Conservation (phyloP, 75 land plant genomes). For the Cupressus sempervirens region DNA sequence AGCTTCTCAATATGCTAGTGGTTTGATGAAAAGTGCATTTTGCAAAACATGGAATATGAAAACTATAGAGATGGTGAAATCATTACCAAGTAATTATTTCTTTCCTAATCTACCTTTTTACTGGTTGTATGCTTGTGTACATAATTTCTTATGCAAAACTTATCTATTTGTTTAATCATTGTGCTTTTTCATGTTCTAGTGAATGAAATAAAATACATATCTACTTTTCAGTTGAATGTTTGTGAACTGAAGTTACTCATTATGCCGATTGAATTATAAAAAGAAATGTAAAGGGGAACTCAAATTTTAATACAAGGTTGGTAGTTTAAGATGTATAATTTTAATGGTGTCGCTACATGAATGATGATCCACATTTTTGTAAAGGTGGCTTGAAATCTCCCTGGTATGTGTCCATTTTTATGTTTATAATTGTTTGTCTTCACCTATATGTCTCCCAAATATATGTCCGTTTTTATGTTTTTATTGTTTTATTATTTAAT, state of each 20-base stretch:
- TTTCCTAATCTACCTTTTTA: neutral
- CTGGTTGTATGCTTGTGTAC: neutral
- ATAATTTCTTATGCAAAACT: neutral
- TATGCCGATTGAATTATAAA: neutral
- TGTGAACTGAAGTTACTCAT: neutral
- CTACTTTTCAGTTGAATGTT: neutral
- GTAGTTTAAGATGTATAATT: neutral
- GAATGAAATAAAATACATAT: neutral
- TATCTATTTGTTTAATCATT: neutral
- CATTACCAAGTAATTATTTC: conserved; percentile 18
- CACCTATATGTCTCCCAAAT: neutral
- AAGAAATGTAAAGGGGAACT: neutral
- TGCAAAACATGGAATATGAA: conserved; percentile 17
- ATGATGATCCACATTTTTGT: neutral
- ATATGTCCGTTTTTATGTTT: neutral
- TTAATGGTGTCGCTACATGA: neutral
- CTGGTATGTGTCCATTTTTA: neutral
- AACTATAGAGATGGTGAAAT: conserved; percentile 17
- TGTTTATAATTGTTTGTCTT: neutral
- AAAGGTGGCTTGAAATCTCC: neutral
- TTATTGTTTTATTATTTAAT: neutral
- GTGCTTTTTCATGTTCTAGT: neutral
- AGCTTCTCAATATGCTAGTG: conserved; percentile 3
- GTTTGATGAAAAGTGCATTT: conserved; percentile 9
- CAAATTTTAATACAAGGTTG: neutral